Conservation (phyloP, 306 rosid species). For the Prunus kanzakura region DNA sequence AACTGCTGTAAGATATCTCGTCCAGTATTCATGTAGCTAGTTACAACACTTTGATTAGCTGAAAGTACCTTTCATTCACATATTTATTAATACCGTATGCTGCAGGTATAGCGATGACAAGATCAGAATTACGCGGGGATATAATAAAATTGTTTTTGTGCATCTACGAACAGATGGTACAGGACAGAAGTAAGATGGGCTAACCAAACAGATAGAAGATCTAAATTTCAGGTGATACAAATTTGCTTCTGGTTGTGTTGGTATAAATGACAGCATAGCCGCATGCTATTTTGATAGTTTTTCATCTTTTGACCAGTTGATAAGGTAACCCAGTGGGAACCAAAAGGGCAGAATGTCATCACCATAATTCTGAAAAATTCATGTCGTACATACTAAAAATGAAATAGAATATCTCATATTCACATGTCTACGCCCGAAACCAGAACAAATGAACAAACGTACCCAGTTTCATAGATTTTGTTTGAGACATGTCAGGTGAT, state of each 20-base stretch:
- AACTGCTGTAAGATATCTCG: slow-evolving; percentile 59
- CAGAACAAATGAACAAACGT: too few relatives aligned
- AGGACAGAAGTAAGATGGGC: slow-evolving; percentile 14
- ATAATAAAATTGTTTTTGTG: slow-evolving; percentile 54
- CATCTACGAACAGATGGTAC: slow-evolving; percentile 44
- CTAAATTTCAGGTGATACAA: not conserved
- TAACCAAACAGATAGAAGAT: not conserved
- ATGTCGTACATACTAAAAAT: not conserved
- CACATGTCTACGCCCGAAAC: too few relatives aligned
- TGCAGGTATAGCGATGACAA: slow-evolving; percentile 73
- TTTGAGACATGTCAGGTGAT: too few relatives aligned
- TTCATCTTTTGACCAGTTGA: not conserved
- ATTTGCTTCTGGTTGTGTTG: not conserved
- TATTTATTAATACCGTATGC: not conserved
- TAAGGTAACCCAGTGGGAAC: too few relatives aligned
- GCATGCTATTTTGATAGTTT: not conserved
- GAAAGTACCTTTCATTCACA: not conserved
- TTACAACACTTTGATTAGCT: not conserved
- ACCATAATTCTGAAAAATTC: not conserved
- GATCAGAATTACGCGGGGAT: slow-evolving; percentile 69
- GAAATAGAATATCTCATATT: too few relatives aligned
- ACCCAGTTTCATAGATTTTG: too few relatives aligned
- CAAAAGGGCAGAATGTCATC: not conserved
- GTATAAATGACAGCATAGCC: not conserved
- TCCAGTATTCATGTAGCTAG: not conserved